Percentiles rank a stretch among this genome's conserved stretches.
phyloP scores from a whole-genome alignment of 2,329 filamentous ascomycete species.

The Aspergillus sp. region DNA sequence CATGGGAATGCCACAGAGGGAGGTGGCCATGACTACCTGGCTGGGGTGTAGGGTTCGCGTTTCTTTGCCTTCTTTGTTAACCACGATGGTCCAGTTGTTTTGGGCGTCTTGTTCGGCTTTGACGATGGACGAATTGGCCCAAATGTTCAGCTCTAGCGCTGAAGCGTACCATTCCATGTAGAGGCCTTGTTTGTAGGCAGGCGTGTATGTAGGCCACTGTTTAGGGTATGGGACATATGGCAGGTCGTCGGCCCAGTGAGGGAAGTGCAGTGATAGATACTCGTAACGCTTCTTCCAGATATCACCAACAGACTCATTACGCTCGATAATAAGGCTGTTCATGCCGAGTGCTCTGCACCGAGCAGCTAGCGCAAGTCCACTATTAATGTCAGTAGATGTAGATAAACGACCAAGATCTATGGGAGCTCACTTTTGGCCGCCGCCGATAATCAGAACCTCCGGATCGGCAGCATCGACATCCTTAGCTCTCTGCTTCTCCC shows the following conservation, averaged over 20 bases:
- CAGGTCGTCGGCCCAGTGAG: constrained; percentile 30
- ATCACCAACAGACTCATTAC: constrained; percentile 27
- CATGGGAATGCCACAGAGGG: constrained; percentile 25
- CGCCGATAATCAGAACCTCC: no score
- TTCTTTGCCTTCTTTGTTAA: constrained; percentile 23
- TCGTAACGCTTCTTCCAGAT: constrained; percentile 34
- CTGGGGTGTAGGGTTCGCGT: constrained; percentile 25
- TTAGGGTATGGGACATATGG: constrained; percentile 34
- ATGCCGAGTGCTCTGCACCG: constrained; percentile 26
- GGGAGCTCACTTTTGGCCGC: no score
- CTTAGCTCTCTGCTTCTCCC: no score
- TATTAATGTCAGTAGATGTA: neutral
- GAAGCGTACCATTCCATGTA: constrained; percentile 32
- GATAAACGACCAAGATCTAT: no score
- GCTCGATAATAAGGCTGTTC: constrained; percentile 32
- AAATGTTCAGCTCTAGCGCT: constrained; percentile 27
- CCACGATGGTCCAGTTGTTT: constrained; percentile 21
- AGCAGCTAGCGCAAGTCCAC: constrained; percentile 27
- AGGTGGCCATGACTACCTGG: constrained; percentile 27
- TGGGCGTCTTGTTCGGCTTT: constrained; percentile 21
- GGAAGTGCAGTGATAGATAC: constrained; percentile 33
- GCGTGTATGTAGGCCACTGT: constrained; percentile 34
- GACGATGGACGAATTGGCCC: constrained; percentile 24
- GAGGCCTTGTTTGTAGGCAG: constrained; percentile 29
- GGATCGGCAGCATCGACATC: no score